Base-by-base conservation (phyloP, 345 rosid species). In the Atalantia buxifolia region DNA sequence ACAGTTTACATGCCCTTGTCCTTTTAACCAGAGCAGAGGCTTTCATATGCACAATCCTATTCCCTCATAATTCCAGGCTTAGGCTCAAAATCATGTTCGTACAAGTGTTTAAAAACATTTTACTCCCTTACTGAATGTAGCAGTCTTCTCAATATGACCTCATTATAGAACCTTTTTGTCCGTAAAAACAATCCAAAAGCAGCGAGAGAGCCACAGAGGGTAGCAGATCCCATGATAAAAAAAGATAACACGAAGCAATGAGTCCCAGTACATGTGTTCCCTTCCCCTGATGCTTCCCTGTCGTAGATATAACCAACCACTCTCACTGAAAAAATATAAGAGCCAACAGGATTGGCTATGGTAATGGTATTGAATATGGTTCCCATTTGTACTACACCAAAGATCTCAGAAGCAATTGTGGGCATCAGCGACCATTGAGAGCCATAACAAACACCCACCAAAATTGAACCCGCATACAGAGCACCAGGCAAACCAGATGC, bases 401-500 rank as follows among this genome's bases (percentile, higher is more conserved):
- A 87, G 75, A 88, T 84, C 84, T 90, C 89, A 0, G 87, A 86
- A 18, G 83, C 65, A 72, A 88, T 86, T 6, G 92, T 82, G 0
- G 88, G 89, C 87, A 90, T 83, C 65, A 88, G 57, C 0, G 92
- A 88, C 93, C 90, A 87, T 31, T 88, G 93, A 0, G 89, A 87
- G 24, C 92, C 92, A 22, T 86, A 88, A 63, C 83, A 86, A 50
- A 84, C 83, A n/a, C 92, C 90, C 53, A 87, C 85, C 80, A 90
- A 56, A 14, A 90, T 67, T 0, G 87, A 82, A 45, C 89, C 93
- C 8, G 76, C 70, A 50, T 85, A 87, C 18, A 88, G 73, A 13
- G 86, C 83, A 25, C 87, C 85, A 21, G 84, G 87, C 62, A 84
- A 80, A 56, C 89, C 92, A 19, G 86, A 86, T 76, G 86, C 89